Evolutionary conservation across 176 grass and related monocot species (phyloP).

Genomic region (Hsuehochloa calcarea): DNA sequence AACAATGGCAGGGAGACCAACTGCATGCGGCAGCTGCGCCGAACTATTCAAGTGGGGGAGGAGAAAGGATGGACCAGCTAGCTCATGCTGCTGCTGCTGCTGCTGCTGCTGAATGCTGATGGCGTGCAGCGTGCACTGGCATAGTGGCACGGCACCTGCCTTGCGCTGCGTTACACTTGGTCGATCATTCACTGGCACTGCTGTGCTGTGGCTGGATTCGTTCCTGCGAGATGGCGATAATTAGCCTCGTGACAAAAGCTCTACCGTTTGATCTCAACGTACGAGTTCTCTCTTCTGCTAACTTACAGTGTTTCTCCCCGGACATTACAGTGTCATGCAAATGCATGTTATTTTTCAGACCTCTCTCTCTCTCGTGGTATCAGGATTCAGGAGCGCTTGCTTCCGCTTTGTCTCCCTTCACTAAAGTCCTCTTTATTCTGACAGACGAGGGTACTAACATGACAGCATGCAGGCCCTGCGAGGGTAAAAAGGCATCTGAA

Average conservation of each 20-base stretch:
- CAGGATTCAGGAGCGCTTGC: not conserved
- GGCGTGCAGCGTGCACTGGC: not conserved
- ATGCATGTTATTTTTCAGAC: not conserved
- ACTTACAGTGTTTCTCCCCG: not conserved
- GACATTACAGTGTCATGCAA: slow-evolving; percentile 17
- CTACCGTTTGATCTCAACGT: not conserved
- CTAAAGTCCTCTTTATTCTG: not conserved
- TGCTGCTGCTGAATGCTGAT: not conserved
- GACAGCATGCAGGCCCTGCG: slow-evolving; percentile 25
- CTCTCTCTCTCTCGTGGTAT: not conserved
- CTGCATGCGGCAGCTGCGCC: not conserved
- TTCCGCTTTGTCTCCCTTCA: slow-evolving; percentile 9
- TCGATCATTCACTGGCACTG: not conserved
- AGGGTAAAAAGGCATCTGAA: slow-evolving; percentile 8
- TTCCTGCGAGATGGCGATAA: not conserved
- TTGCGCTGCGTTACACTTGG: not conserved
- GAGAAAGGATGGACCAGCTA: not conserved
- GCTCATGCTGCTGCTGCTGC: not conserved
- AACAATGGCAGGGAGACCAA: not conserved
- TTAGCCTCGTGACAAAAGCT: not conserved
- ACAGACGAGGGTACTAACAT: not conserved
- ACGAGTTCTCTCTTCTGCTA: not conserved
- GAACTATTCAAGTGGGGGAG: not conserved
- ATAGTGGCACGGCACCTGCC: not conserved
- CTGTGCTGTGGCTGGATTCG: not conserved